Evolutionary conservation across 2,329 filamentous ascomycete species (phyloP).

Genomic region (Cordyceps militaris): DNA sequence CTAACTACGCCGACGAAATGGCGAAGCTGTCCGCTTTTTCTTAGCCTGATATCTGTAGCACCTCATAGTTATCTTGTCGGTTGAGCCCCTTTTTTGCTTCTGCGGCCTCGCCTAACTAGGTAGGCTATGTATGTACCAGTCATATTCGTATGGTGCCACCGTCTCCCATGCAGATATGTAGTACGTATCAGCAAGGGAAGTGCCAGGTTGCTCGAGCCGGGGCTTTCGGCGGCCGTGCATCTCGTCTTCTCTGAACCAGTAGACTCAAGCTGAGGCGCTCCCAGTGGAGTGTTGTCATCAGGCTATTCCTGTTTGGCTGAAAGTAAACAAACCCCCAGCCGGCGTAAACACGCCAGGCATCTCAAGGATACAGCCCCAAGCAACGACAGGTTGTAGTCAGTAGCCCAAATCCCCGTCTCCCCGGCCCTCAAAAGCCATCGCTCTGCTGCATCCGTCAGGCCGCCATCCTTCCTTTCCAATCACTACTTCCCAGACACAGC

Average conservation of each 20-base stretch:
- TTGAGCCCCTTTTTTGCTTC: neutral
- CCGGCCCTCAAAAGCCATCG: slow-evolving; percentile 35
- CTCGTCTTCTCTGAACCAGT: neutral
- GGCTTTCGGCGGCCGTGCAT: slow-evolving; percentile 5
- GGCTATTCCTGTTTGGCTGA: slow-evolving; percentile 12
- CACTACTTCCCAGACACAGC: slow-evolving; percentile 25
- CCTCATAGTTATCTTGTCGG: neutral
- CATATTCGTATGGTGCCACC: neutral
- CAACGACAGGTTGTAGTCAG: slow-evolving; percentile 11
- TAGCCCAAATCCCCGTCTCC: slow-evolving; percentile 13
- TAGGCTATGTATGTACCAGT: neutral
- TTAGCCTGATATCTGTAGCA: neutral
- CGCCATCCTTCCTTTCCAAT: slow-evolving; percentile 29
- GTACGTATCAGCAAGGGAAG: neutral
- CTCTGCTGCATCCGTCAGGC: slow-evolving; percentile 25
- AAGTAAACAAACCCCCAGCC: slow-evolving; percentile 11
- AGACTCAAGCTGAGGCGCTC: slow-evolving; percentile 9
- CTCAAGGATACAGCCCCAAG: slow-evolving; percentile 9
- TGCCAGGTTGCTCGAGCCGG: slow-evolving; percentile 2
- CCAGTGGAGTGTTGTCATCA: slow-evolving; percentile 6
- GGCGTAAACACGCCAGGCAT: slow-evolving; percentile 8
- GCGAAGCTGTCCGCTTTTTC: neutral
- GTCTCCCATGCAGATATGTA: neutral
- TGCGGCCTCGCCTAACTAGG: neutral
- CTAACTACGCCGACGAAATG: neutral